Base-by-base conservation (phyloP, 345 rosid species). In the Microcos paniculata region DNA sequence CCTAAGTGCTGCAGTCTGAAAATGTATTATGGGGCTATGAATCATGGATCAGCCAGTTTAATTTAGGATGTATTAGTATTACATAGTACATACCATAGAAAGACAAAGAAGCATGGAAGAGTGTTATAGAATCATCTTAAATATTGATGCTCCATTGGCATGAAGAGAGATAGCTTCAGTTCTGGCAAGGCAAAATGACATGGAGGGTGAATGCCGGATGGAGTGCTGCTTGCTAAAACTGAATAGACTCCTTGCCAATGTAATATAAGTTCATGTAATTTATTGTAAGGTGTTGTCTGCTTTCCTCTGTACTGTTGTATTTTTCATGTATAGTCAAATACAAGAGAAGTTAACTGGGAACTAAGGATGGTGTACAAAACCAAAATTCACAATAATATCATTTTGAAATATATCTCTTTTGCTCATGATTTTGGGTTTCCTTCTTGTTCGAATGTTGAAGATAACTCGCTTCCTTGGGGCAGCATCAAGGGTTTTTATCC, bases 91-190 rank as follows among this genome's bases (percentile, higher is more conserved):
- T 58, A 16, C 21, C 62, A 64, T 14, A 62, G 6, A 74, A 26
- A 61, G 72, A 43, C 19, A 40, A 3, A 56, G 57, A 70, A 74
- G 45, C 38, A 30, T 61, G 75, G 72, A 21, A 28, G 26, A 51
- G n/a, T 19, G 62, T 31, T 65, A n/a, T 49, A 35, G 38, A 59
- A 18, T 38, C 12, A 26, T 73, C 40, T 56, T n/a, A 35, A 38
- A 10, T 4, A 24, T 53, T 24, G 51, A 30, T 78, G 35, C 12
- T 6, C 31, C 61, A 18, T 56, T 48, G 51, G 42, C 68, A 53
- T 57, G 62, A 57, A 72, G 38, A 48, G 73, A 14, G 14, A 16
- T 55, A 53, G 57, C n/a, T n/a, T n/a, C n/a, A n/a, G n/a, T n/a
- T n/a, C n/a, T n/a, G n/a, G n/a, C n/a, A n/a, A 8, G 30, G 58